Conservation (phyloP, 768 basidiomycete genomes). For the Glaciozyma martinii region DNA sequence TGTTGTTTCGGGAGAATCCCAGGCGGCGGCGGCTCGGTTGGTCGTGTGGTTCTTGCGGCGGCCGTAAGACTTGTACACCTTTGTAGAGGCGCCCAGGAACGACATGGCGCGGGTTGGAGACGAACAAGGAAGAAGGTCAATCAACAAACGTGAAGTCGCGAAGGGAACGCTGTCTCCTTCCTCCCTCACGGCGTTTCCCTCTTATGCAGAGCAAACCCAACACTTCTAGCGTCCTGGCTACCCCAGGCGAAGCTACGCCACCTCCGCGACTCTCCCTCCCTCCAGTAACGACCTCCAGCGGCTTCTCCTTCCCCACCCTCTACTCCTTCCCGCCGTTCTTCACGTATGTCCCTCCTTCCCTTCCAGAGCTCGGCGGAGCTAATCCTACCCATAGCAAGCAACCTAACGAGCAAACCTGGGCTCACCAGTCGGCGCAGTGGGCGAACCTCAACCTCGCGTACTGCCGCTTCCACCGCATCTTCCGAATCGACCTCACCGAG, state of each 20-base stretch:
- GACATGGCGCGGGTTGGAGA: background rate
- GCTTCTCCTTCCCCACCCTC: slow-evolving; percentile 41
- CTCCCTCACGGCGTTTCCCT: background rate
- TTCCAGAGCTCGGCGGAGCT: background rate
- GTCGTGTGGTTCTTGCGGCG: slow-evolving; percentile 16
- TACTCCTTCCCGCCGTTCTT: slow-evolving; percentile 45
- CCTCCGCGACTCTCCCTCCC: slow-evolving; percentile 1
- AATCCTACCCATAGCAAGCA: slow-evolving; percentile 36
- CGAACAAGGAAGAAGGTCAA: background rate
- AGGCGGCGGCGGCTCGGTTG: slow-evolving; percentile 1
- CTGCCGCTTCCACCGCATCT: slow-evolving; percentile 37
- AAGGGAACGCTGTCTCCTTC: background rate
- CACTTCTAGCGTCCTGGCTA: background rate
- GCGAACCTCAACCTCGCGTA: slow-evolving; percentile 39
- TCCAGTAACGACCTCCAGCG: slow-evolving; percentile 20
- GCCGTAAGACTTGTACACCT: slow-evolving; percentile 23
- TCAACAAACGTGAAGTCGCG: background rate
- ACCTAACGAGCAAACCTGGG: slow-evolving; percentile 40
- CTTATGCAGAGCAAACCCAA: background rate
- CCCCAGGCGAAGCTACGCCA: background rate
- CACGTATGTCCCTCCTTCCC: slow-evolving; percentile 34
- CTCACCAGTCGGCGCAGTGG: slow-evolving; percentile 42
- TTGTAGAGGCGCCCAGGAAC: slow-evolving; percentile 11
- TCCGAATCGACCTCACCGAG: slow-evolving; percentile 35
- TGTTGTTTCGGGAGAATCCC: background rate